Conservation (phyloP, 768 basidiomycete genomes). For the Macrolepiota albuminosa region DNA sequence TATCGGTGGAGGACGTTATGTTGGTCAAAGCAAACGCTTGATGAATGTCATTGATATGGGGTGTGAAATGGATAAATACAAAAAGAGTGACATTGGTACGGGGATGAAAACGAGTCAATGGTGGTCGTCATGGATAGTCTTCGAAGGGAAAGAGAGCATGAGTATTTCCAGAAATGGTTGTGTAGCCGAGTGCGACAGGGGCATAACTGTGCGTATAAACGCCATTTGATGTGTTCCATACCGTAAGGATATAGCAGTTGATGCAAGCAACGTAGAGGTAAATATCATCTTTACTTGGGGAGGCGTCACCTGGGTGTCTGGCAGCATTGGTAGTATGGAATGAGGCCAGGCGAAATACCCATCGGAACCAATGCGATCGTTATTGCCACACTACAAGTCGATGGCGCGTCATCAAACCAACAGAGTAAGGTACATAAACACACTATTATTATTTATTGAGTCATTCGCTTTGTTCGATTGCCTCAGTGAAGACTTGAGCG, state of each 20-base stretch:
- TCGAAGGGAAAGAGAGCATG: slow-evolving; percentile 31
- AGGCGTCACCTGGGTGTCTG: slow-evolving; percentile 4
- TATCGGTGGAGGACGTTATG: slow-evolving; percentile 24
- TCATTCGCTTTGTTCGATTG: slow-evolving; percentile 8
- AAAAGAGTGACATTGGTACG: slow-evolving; percentile 26
- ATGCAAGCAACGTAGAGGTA: slow-evolving; percentile 15
- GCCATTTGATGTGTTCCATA: slow-evolving; percentile 5
- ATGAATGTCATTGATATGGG: slow-evolving; percentile 22
- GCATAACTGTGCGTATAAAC: slow-evolving; percentile 12
- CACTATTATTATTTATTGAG: slow-evolving; percentile 7
- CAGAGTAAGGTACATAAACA: slow-evolving; percentile 14
- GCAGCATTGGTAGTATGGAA: slow-evolving; percentile 7
- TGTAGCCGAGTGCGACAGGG: slow-evolving; percentile 15
- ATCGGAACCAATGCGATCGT: slow-evolving; percentile 13
- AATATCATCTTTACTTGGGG: slow-evolving; percentile 13
- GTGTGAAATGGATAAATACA: slow-evolving; percentile 32
- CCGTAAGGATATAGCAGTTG: slow-evolving; percentile 13
- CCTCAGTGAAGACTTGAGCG: slow-evolving; percentile 4
- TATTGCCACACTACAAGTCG: slow-evolving; percentile 31
- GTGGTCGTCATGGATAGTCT: slow-evolving; percentile 20
- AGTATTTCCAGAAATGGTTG: slow-evolving; percentile 34
- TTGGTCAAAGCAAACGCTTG: slow-evolving; percentile 17
- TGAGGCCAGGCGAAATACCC: slow-evolving; percentile 1
- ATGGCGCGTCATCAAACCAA: slow-evolving; percentile 31
- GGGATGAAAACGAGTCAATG: slow-evolving; percentile 29